Percentiles rank a stretch among this genome's conserved stretches.
phyloP scores from a whole-genome alignment of 2,329 filamentous ascomycete species.

The Penicillium vulpinum region DNA sequence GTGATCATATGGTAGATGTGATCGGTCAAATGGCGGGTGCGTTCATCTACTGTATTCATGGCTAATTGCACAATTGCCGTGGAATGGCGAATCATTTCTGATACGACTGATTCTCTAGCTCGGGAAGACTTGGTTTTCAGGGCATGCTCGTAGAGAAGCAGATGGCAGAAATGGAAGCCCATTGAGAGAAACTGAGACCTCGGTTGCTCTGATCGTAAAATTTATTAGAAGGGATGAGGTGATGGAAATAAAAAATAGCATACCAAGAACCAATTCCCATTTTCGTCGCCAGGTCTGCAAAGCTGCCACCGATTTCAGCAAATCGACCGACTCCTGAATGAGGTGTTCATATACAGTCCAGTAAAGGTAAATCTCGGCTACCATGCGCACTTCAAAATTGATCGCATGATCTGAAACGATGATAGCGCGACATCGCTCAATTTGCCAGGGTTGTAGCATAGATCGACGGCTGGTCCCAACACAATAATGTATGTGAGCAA shows the following conservation, averaged over 20 bases:
- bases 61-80: slow-evolving; percentile 43
- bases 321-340: slow-evolving; percentile 30
- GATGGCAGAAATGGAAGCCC: slow-evolving; percentile 49
- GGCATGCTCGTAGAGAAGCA: slow-evolving; percentile 43
- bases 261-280: slow-evolving; percentile 45
- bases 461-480: slow-evolving; percentile 45
- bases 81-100: slow-evolving; percentile 46
- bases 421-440: slow-evolving; percentile 41
- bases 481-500: slow-evolving; percentile 50
- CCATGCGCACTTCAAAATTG: slow-evolving; percentile 51
- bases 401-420: slow-evolving; percentile 41
- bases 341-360: slow-evolving; percentile 48
- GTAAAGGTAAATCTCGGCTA: slow-evolving; percentile 48
- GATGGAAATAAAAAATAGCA: background rate
- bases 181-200: slow-evolving; percentile 49
- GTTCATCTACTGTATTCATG: slow-evolving; percentile 47
- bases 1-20: slow-evolving; percentile 52
- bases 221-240: background rate
- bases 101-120: slow-evolving; percentile 38
- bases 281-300: slow-evolving; percentile 43
- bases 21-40: slow-evolving; percentile 48
- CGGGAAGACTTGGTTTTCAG: slow-evolving; percentile 38
- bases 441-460: slow-evolving; percentile 39
- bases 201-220: slow-evolving; percentile 27
- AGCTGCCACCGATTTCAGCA: slow-evolving; percentile 35